phyloP scores from a whole-genome alignment of 768 basidiomycete genomes.

The Coprinellus aureogranulatus region DNA sequence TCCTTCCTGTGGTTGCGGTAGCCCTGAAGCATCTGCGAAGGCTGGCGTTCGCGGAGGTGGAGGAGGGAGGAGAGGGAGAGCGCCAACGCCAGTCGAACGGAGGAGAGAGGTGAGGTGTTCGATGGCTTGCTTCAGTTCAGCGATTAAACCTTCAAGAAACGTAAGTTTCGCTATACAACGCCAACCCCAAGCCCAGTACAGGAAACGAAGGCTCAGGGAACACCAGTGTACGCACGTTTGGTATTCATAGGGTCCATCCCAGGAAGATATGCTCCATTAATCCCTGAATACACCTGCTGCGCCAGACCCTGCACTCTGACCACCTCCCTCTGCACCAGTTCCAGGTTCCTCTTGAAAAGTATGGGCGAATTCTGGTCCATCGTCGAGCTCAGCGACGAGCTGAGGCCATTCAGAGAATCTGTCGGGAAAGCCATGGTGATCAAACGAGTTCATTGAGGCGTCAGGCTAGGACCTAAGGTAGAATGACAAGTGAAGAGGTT shows the following conservation, averaged over 20 bases:
- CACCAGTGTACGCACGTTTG: conserved; percentile 37
- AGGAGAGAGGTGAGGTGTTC: conserved; percentile 46
- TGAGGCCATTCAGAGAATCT: conserved; percentile 21
- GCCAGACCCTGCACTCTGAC: conserved; percentile 48
- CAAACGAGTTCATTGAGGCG: no score
- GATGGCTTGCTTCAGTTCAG: conserved; percentile 50
- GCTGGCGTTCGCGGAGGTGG: conserved; percentile 11
- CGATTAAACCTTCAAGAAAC: conserved; percentile 40
- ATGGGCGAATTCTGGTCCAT: conserved; percentile 58
- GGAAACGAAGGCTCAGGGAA: background rate
- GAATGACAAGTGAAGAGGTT: no score
- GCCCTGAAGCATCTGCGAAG: background rate
- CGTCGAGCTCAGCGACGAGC: no score
- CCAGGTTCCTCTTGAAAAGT: conserved; percentile 59
- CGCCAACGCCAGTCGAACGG: conserved; percentile 63
- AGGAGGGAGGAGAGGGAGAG: conserved; percentile 49
- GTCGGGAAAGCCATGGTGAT: no score
- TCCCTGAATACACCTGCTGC: conserved; percentile 45
- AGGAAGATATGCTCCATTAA: conserved; percentile 61
- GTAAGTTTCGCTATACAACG: conserved; percentile 1
- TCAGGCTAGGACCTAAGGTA: no score
- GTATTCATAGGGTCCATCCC: conserved; percentile 55
- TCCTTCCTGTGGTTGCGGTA: background rate
- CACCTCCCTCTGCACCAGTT: conserved; percentile 47
- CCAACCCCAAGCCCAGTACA: background rate